phyloP scores from a whole-genome alignment of 345 rosid genomes.

The Ricinus communis region DNA sequence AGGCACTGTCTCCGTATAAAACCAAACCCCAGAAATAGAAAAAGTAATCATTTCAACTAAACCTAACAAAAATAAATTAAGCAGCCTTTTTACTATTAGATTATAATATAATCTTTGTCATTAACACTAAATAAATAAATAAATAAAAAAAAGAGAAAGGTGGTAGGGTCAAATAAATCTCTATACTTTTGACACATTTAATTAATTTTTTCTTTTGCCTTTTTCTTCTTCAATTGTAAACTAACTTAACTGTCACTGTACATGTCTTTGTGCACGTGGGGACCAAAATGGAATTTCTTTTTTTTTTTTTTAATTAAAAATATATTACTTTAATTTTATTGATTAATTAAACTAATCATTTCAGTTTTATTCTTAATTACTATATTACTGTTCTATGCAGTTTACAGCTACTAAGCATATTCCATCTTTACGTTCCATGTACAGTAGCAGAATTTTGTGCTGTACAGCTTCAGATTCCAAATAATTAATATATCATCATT shows the following conservation, averaged over 20 bases:
- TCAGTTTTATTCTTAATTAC: too few relatives aligned
- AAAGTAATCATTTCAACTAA: neutral
- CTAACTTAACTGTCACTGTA: slow-evolving; percentile 20
- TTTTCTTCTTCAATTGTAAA: slow-evolving; percentile 4
- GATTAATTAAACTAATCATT: too few relatives aligned
- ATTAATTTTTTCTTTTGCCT: neutral
- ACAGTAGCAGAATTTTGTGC: too few relatives aligned
- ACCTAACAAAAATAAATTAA: neutral
- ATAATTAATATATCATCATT: too few relatives aligned
- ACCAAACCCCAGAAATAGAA: slow-evolving; percentile 10
- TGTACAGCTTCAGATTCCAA: too few relatives aligned
- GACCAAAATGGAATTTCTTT: neutral
- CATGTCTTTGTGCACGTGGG: slow-evolving; percentile 5
- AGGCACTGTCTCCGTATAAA: slow-evolving; percentile 20
- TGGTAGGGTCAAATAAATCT: slow-evolving; percentile 4
- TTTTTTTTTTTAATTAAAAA: too few relatives aligned
- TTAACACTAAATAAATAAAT: neutral
- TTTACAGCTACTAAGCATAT: too few relatives aligned
- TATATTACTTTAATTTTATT: too few relatives aligned
- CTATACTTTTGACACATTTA: neutral
- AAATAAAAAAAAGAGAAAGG: neutral
- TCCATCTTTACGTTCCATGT: too few relatives aligned
- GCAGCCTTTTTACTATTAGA: neutral
- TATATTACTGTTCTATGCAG: too few relatives aligned
- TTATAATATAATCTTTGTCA: slow-evolving; percentile 8